Percentiles rank a stretch among this genome's conserved stretches.
Evolutionary conservation across 176 grass and related monocot species (phyloP).

Genomic region (barley (Hordeum vulgare)): DNA sequence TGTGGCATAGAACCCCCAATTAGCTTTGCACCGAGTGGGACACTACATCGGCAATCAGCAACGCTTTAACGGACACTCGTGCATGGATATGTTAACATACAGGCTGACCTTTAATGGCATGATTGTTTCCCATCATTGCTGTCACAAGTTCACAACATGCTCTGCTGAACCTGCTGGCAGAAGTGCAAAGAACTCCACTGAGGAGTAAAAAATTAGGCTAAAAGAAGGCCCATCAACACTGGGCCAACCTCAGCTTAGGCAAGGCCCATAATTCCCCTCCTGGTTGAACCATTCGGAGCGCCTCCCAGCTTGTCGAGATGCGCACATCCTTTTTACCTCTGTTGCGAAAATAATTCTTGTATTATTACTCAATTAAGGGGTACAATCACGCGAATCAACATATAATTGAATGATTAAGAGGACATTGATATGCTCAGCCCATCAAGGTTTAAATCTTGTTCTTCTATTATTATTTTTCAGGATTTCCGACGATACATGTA

Average conservation of each 20-base stretch:
- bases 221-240: neutral
- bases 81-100: neutral
- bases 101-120: neutral
- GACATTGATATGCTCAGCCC: too few species aligned
- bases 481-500: too few species aligned
- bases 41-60: neutral
- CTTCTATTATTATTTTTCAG: too few species aligned
- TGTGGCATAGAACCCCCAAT: neutral
- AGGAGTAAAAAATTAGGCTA: neutral
- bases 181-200: neutral
- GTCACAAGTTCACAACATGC: neutral
- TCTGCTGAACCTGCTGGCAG: neutral
- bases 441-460: too few species aligned
- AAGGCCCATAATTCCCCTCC: too few species aligned
- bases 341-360: too few species aligned
- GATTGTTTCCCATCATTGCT: neutral
- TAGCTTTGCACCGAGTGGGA: neutral
- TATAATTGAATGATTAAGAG: too few species aligned
- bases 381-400: too few species aligned
- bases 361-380: too few species aligned
- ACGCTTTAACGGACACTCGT: neutral
- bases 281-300: too few species aligned
- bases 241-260: neutral
- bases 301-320: too few species aligned
- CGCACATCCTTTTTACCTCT: too few species aligned